A percentile compares a stretch with the other conserved stretches of the same genome.
phyloP scores from a whole-genome alignment of 768 basidiomycete species.

The Myochromella boudieri region DNA sequence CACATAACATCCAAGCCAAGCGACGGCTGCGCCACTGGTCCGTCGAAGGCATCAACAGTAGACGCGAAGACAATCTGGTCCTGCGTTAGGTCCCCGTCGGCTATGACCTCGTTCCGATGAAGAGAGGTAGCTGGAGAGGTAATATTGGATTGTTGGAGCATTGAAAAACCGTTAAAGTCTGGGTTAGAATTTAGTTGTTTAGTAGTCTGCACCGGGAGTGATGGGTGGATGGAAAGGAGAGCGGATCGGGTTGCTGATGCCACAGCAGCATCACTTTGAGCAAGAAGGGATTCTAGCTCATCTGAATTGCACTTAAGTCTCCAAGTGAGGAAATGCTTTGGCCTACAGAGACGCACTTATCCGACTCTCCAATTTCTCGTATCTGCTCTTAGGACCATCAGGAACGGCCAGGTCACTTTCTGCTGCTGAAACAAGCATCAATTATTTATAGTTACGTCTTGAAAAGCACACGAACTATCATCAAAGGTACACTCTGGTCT shows the following conservation, averaged over 20 bases:
- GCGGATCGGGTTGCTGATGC: constrained; percentile 11
- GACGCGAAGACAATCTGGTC: constrained; percentile 24
- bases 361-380: constrained; percentile 65
- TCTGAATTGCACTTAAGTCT: constrained; percentile 32
- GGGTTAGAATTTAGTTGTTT: not conserved
- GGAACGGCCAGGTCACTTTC: constrained; percentile 32
- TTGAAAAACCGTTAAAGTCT: constrained; percentile 10
- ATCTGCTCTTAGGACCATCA: constrained; percentile 59
- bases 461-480: constrained; percentile 45
- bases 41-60: constrained; percentile 11
- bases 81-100: constrained; percentile 6
- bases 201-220: constrained; percentile 2
- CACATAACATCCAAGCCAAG: constrained; percentile 42
- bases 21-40: constrained; percentile 15
- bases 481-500: constrained; percentile 77
- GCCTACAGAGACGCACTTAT: constrained; percentile 69
- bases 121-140: constrained; percentile 10
- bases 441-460: not conserved
- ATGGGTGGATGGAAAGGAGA: constrained; percentile 3
- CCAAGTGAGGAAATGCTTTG: not conserved
- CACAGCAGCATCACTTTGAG: constrained; percentile 46
- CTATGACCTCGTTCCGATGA: constrained; percentile 10
- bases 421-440: constrained; percentile 31
- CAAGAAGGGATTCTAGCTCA: constrained; percentile 67
- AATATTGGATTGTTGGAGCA: constrained; percentile 7